These are phyloP conservation scores for Lathyrus oleraceus DNA, from an alignment of 306 rosid species.

Conservation along the genomic window DNA sequence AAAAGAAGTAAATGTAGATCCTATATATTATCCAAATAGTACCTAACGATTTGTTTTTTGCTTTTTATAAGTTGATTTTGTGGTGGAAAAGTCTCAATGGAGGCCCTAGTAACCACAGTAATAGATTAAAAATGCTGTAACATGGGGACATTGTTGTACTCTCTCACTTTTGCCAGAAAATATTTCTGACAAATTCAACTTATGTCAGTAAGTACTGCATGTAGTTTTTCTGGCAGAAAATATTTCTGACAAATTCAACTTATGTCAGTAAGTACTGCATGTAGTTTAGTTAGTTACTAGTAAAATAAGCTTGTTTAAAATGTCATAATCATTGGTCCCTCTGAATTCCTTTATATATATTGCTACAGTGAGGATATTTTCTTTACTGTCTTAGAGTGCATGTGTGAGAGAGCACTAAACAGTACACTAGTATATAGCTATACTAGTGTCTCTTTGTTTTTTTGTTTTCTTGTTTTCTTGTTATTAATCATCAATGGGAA, in stretches of 20 bases:
- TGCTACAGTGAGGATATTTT: slow-evolving; percentile 33
- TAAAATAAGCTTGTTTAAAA: neutral
- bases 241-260: slow-evolving; percentile 28
- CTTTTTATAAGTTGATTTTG: slow-evolving; percentile 38
- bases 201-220: neutral
- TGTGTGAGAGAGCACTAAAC: neutral
- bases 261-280: neutral
- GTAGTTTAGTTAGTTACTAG: neutral
- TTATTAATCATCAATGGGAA: slow-evolving; percentile 51
- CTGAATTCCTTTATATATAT: slow-evolving; percentile 20
- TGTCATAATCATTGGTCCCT: slow-evolving; percentile 23
- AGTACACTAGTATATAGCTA: neutral
- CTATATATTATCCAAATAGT: slow-evolving; percentile 22
- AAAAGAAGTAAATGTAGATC: neutral
- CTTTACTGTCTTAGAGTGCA: neutral
- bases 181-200: slow-evolving; percentile 28
- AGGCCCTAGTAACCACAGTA: slow-evolving; percentile 14
- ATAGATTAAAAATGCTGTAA: slow-evolving; percentile 8
- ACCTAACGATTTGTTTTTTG: neutral
- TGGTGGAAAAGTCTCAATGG: slow-evolving; percentile 34
- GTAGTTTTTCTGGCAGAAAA: neutral
- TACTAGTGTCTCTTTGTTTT: no score
- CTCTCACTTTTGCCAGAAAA: neutral
- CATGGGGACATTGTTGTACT: neutral
- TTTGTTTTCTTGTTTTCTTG: neutral